A percentile compares a stretch with the other conserved stretches of the same genome.
Evolutionary conservation across 352 stramenopile species (phyloP).

Genomic region (Phytophthora sansomeana): DNA sequence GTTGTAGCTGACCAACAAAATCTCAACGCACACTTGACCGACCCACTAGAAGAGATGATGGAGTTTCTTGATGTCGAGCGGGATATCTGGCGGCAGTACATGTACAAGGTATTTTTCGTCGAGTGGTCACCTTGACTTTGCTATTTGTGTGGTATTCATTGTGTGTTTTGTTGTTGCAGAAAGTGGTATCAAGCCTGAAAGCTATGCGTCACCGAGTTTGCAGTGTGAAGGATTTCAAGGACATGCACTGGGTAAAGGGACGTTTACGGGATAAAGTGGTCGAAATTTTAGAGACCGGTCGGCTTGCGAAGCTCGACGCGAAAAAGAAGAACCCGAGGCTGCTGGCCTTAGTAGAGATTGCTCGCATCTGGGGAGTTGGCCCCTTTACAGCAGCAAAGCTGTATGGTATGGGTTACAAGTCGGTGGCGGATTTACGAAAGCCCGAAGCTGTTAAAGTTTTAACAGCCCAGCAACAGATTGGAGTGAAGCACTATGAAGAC

Average conservation of each 20-base stretch:
- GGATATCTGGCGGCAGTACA: constrained; percentile 83
- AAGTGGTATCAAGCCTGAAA: constrained; percentile 81
- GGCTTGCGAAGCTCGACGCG: constrained; percentile 80
- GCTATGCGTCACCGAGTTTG: constrained; percentile 63
- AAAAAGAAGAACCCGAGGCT: constrained; percentile 76
- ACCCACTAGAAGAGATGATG: constrained; percentile 81
- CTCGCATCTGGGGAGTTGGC: constrained; percentile 83
- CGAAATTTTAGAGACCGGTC: constrained; percentile 80
- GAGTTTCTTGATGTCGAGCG: constrained; percentile 80
- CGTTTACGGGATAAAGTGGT: constrained; percentile 76
- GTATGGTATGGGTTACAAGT: constrained; percentile 79
- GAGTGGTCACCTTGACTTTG: background rate
- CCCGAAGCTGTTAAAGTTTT: constrained; percentile 49
- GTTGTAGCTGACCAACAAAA: constrained; percentile 68
- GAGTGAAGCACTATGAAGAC: constrained; percentile 83
- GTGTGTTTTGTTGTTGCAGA: constrained; percentile 36
- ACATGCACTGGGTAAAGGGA: constrained; percentile 72
- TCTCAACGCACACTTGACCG: constrained; percentile 80
- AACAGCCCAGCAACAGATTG: constrained; percentile 76
- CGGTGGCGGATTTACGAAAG: constrained; percentile 60
- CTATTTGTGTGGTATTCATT: constrained; percentile 1
- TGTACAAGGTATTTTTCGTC: constrained; percentile 68
- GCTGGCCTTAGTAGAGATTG: constrained; percentile 64
- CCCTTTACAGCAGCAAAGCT: constrained; percentile 78
- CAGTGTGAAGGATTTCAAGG: constrained; percentile 69